Base-by-base conservation (phyloP, 108 stramenopile genomes). In the Skeletonema menzelii region DNA sequence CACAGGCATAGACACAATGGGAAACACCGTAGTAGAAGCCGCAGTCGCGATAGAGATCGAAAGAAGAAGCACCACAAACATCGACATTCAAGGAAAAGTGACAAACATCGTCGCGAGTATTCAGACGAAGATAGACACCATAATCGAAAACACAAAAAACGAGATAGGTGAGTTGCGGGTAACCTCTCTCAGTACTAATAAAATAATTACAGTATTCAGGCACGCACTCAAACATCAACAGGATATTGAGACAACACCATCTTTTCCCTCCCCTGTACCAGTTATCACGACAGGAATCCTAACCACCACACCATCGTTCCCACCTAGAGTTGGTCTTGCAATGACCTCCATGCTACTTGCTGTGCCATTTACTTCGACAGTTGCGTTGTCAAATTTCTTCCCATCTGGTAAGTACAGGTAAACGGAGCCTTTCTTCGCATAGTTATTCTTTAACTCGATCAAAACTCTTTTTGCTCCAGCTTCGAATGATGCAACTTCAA, bases 401-500 rank as follows among this genome's bases (percentile, higher is more conserved):
- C 87, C 57, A 34, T 35, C 49, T 2, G 92, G 92, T 44, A 93
- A 24, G 64, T 86, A 93, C 27, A 93, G 20, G 65, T 79, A 89
- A 17, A 93, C 73, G 12, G 82, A 84, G 6, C 92, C 92, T 4
- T 42, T 58, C 20, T 88, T 88, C 22, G 87, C 70, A 49, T 82
- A 78, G 24, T 86, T 73, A 22, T 84, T 87, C 69, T 86, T 87
- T 63, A 93, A 78, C 1, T 44, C 35, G 30, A 92, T 44, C 58
- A 56, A 49, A 4, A 89, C 75, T 22, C 55, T 55, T 0, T 35
- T 34, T 26, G 30, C 62, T 13, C 65, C 38, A 68, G 68, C 70
- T 19, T 80, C 82, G 67, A 93, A 95, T 11, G 69, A 72, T 47
- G 68, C 32, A 4, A 97, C 88, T 67, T 97, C 97, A 58, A 86